Base-by-base conservation (phyloP, 1,139 yeast species). In the Blastobotrys capitulatus region DNA sequence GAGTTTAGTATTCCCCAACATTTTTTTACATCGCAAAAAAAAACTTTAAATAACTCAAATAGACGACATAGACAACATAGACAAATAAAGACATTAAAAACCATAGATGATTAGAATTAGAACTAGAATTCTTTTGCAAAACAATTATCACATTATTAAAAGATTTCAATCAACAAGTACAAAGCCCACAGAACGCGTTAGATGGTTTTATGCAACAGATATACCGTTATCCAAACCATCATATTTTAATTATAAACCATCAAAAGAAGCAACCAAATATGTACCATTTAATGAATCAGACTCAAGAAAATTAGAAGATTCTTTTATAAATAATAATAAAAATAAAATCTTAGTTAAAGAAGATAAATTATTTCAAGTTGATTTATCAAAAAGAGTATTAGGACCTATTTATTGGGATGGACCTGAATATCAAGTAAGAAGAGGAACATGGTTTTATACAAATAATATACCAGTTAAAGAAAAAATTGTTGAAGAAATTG, bases 401-500 rank as follows among this genome's bases (percentile, higher is more conserved):
- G 57, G 70, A 1, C 95, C 97, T 0, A 77, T 83, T 0, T 90
- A 83, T 64, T 90, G 97, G 97, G 83, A 80, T 2, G 97, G 97
- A 1, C 95, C 97, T 0, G 70, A 73, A 0, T 92, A 82, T 61
- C 92, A 86, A 54, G 86, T 90, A 1, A 73, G 96, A 36, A 70
- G 97, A 46, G 96, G 96, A 0, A 66, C 81, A 1, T 90, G 98
- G 98, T 88, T 87, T 62, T 71, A 74, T 45, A 65, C 77, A 5
- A 59, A 62, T 35, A 55, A 60, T 22, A 62, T 65, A 6, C 97
- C 97, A 0, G 66, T 88, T 26, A 66, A 75, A 3, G 72, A 71
- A 8, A 64, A 68, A 1, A 51, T 83, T 4, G 72, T 95, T 0
- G 68, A 71, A 1, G 80, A 78, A 48, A 62, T 90, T 18, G 97